phyloP scores from a whole-genome alignment of 1,284 basidiomycete species.

The Dichomitus squalens region DNA sequence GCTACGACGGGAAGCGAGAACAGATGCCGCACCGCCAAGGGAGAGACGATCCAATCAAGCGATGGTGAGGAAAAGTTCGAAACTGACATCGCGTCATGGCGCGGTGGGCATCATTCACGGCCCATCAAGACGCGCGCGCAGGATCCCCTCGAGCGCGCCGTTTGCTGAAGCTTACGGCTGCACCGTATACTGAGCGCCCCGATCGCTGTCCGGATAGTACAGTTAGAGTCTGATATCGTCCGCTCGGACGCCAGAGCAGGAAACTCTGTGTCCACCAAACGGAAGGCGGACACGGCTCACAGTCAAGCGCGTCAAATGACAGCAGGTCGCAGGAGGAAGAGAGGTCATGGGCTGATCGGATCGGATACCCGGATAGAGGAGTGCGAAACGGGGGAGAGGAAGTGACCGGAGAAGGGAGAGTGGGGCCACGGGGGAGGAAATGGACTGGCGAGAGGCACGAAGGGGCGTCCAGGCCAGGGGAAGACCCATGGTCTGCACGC shows the following conservation, averaged over 20 bases:
- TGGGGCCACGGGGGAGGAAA: background rate
- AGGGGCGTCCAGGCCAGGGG: conserved; percentile 7
- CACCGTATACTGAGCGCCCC: background rate
- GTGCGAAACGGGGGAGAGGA: conserved; percentile 13
- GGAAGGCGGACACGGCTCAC: background rate
- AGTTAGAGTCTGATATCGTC: background rate
- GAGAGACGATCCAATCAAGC: background rate
- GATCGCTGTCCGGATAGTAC: background rate
- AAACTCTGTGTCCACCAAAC: background rate
- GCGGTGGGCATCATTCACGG: background rate
- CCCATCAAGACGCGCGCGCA: background rate
- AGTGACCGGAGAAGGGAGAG: conserved; percentile 7
- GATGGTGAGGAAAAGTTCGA: background rate
- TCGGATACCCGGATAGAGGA: conserved; percentile 16
- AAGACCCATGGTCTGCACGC: background rate
- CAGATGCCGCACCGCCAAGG: conserved; percentile 6
- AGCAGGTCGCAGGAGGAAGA: background rate
- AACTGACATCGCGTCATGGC: background rate
- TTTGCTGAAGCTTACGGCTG: background rate
- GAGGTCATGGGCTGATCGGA: conserved; percentile 23
- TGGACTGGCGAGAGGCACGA: background rate
- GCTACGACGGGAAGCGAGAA: conserved; percentile 2
- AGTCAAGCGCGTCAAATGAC: background rate
- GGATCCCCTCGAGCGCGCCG: background rate
- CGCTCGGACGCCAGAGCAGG: background rate